A percentile compares a stretch with the other conserved stretches of the same genome.
phyloP scores from a whole-genome alignment of 1,284 basidiomycete species.

The Ustilago tritici region DNA sequence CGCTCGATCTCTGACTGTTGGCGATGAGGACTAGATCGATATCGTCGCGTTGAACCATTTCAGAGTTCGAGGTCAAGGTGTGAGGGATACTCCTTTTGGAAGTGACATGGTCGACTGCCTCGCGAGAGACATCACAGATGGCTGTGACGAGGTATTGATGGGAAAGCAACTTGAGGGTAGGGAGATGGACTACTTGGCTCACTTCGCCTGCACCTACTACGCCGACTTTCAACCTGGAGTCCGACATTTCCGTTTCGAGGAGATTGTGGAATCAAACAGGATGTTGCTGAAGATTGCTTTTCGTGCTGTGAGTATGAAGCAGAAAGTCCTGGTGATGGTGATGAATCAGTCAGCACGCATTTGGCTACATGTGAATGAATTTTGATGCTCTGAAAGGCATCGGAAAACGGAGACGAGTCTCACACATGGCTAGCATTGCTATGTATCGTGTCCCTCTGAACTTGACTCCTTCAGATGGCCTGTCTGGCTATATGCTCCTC shows the following conservation, averaged over 20 bases:
- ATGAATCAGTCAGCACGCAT: neutral
- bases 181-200: constrained; percentile 64
- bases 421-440: too few species aligned
- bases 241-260: neutral
- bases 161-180: constrained; percentile 59
- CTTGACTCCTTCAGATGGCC: too few species aligned
- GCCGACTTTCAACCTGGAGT: constrained; percentile 46
- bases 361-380: too few species aligned
- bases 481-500: too few species aligned
- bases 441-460: too few species aligned
- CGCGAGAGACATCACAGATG: constrained; percentile 67
- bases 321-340: neutral
- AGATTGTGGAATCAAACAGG: neutral
- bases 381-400: too few species aligned
- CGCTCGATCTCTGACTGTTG: constrained; percentile 17
- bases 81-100: constrained; percentile 66
- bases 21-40: constrained; percentile 64
- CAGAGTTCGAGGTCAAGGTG: constrained; percentile 33
- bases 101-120: constrained; percentile 60
- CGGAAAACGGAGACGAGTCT: too few species aligned
- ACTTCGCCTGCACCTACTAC: constrained; percentile 65
- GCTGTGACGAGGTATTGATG: constrained; percentile 64
- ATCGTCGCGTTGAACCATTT: constrained; percentile 59
- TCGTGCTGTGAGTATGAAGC: neutral
- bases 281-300: too few species aligned